A percentile compares a stretch with the other conserved stretches of the same genome.
These are phyloP conservation scores for Rhizophora mangle DNA, from an alignment of 345 rosid species.

Conservation along the genomic window DNA sequence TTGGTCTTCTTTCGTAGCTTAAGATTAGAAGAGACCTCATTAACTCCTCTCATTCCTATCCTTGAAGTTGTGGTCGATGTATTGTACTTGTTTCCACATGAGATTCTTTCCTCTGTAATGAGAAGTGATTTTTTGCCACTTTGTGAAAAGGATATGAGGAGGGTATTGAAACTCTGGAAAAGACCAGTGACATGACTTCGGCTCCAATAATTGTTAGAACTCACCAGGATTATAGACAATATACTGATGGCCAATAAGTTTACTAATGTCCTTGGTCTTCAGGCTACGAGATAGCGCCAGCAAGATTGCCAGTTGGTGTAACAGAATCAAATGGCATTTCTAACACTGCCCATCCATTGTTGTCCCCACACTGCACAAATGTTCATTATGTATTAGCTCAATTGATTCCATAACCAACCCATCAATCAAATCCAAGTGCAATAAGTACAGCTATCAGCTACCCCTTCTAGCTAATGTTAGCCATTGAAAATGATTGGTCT, in stretches of 20 bases:
- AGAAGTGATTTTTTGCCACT: slow-evolving; percentile 3
- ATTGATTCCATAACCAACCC: slow-evolving; percentile 45
- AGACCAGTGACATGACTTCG: slow-evolving; percentile 19
- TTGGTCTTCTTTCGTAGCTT: too few species aligned
- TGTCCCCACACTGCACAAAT: slow-evolving; percentile 46
- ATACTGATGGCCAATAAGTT: background rate
- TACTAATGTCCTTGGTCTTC: slow-evolving; percentile 12
- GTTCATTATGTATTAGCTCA: slow-evolving; percentile 31
- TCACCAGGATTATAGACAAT: background rate
- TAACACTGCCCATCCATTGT: slow-evolving; percentile 42
- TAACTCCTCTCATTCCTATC: too few species aligned
- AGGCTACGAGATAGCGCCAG: slow-evolving; percentile 18
- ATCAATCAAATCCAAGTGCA: slow-evolving; percentile 50
- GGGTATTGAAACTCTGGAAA: slow-evolving; percentile 12
- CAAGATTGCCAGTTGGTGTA: slow-evolving; percentile 21
- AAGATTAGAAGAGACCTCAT: too few species aligned
- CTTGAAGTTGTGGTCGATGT: too few species aligned
- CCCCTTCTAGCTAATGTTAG: slow-evolving; percentile 11
- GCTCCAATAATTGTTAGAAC: slow-evolving; percentile 12
- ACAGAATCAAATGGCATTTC: slow-evolving; percentile 27
- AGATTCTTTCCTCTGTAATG: background rate
- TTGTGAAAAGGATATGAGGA: slow-evolving; percentile 6
- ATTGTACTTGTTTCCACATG: too few species aligned
- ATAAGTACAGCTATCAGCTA: slow-evolving; percentile 23
- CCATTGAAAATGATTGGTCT: background rate